Evolutionary conservation across 441 rosid species (phyloP).

Genomic region (Aleurites moluccanus): DNA sequence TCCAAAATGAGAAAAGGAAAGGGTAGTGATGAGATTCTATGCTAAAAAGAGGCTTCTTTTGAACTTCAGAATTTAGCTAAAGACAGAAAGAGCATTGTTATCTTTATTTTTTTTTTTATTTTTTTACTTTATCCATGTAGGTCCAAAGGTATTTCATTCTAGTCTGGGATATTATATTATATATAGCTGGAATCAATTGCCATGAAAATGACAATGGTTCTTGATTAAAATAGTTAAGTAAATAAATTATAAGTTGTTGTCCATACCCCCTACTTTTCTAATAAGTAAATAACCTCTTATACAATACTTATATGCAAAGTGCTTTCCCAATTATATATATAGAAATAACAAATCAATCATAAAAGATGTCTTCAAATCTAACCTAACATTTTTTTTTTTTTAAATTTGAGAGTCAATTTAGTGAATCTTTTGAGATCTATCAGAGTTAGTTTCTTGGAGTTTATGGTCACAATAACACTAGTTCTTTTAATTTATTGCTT

Average conservation of each 20-base stretch:
- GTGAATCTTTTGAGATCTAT: neutral
- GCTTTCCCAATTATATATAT: neutral
- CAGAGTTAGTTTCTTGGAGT: neutral
- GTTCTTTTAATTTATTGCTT: neutral
- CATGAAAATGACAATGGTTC: neutral
- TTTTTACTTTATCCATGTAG: neutral
- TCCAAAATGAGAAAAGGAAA: neutral
- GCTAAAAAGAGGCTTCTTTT: neutral
- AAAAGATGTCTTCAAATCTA: neutral
- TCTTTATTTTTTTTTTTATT: too few species aligned
- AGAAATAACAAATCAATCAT: neutral
- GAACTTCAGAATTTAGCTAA: neutral
- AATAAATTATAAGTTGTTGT: too few species aligned
- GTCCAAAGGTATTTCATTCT: slow-evolving; percentile 7
- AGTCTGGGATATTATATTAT: neutral
- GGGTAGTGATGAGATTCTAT: neutral
- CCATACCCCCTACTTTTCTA: neutral
- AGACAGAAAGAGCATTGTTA: neutral
- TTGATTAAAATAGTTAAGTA: too few species aligned
- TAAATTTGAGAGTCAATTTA: neutral
- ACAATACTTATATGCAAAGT: neutral
- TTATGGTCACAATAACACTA: neutral
- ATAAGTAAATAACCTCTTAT: neutral
- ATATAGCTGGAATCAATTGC: neutral
- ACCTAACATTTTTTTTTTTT: neutral